Percentiles rank a stretch among this genome's conserved stretches.
phyloP scores from a whole-genome alignment of 768 basidiomycete species.

The Phanerochaete sordida region DNA sequence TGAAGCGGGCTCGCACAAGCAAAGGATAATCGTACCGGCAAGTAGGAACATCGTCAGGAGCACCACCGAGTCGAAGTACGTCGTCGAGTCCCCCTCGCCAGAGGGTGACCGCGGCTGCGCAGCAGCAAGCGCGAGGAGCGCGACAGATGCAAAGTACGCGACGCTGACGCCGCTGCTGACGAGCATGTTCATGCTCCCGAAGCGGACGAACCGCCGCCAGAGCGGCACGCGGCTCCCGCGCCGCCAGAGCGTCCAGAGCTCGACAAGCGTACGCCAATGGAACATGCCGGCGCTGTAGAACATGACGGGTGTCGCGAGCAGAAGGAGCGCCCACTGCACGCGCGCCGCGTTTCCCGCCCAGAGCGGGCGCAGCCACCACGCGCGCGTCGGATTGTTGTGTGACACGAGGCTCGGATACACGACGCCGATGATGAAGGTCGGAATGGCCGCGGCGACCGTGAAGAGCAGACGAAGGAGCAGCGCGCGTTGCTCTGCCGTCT shows the following conservation, averaged over 20 bases:
- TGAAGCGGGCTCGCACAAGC: neutral
- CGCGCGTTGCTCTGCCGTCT: conserved; percentile 45
- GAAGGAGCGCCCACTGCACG: conserved; percentile 61
- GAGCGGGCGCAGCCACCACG: conserved; percentile 52
- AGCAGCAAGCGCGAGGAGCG: conserved; percentile 59
- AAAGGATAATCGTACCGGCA: conserved; percentile 40
- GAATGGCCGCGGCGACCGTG: conserved; percentile 61
- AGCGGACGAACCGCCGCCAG: conserved; percentile 56
- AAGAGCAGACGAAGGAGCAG: conserved; percentile 55
- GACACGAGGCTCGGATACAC: conserved; percentile 71
- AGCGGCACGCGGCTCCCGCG: conserved; percentile 51
- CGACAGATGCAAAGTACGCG: conserved; percentile 75
- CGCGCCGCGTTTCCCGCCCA: conserved; percentile 63
- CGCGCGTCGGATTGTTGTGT: conserved; percentile 39
- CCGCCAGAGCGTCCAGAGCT: conserved; percentile 55
- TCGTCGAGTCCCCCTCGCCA: conserved; percentile 48
- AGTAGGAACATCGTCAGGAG: conserved; percentile 81
- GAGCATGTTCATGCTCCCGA: conserved; percentile 86
- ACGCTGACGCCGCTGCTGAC: conserved; percentile 71
- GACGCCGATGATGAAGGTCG: conserved; percentile 75
- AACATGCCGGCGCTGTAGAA: conserved; percentile 61
- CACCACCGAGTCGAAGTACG: conserved; percentile 81
- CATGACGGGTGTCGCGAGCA: conserved; percentile 67
- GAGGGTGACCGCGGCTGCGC: conserved; percentile 32
- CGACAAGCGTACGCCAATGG: conserved; percentile 52